Base-by-base conservation (phyloP, 352 stramenopile genomes). In the Pythium monospermum region DNA sequence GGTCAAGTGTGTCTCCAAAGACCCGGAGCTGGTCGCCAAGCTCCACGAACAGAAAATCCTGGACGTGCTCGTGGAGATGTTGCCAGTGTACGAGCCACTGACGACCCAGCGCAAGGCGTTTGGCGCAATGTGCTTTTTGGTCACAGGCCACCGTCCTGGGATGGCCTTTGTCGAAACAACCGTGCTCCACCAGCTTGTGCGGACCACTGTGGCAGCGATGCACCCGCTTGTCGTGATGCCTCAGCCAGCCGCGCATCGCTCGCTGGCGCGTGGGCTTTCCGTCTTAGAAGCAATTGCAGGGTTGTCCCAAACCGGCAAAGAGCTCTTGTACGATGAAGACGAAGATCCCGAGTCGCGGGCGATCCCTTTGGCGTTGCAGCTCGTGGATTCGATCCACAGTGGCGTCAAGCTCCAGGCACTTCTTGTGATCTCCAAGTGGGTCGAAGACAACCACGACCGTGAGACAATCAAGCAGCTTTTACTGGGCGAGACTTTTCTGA, bases 11-110 rank as follows among this genome's bases (percentile, higher is more conserved):
- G 58, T 91, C 4, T 76, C 80, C 10, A 83, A 86, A 36, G 80
- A 91, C 41, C 33, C 28, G 0, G 80, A 91, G 38, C 64, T 91
- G 1, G 66, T 83, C 8, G 56, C 64, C n/a, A 87, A 88, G 49
- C 53, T 91, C 0, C 56, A 70, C 15, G 71, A 81, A 5, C 55
- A 84, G 30, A 61, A 57, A 13, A 70, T 85, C 1, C 42, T 83
- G 6, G 69, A 85, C 15, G 78, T 68, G 6, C 28, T 86, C 10
- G 66, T 53, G 21, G 59, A 71, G 15, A 59, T 71, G 31, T 12
- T 87, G 11, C 41, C 61, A 6, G 12, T 42, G 1, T 80, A 74
- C 42, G 61, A 77, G n/a, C 56, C 69, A 1, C 51, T 36, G 6
- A 59, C 44, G n/a, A 79, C 61, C 4, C 66, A 78, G 33, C 49